Evolutionary conservation across 768 basidiomycete species (phyloP).

Genomic region (Albatrellus ellisii): DNA sequence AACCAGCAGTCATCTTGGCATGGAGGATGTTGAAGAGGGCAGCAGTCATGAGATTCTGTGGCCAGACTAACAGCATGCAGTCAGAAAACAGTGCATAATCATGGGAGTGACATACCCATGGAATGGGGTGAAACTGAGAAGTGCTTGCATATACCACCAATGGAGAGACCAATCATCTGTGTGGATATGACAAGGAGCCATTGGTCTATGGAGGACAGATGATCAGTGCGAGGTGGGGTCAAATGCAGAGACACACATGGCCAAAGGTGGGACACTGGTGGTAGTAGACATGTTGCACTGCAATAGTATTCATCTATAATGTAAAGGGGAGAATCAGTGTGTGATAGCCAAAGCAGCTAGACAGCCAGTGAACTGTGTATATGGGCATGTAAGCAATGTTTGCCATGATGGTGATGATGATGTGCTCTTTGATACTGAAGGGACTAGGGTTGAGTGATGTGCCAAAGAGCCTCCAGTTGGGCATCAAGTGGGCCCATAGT

Average conservation of each 20-base stretch:
- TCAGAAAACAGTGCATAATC: no score
- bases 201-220: not conserved
- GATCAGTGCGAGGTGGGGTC: not conserved
- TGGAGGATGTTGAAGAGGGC: conserved; percentile 67
- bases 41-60: conserved; percentile 33
- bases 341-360: no score
- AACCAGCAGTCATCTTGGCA: conserved; percentile 47
- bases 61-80: conserved; percentile 17
- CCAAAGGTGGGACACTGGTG: conserved; percentile 24
- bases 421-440: conserved; percentile 71
- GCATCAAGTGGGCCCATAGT: conserved; percentile 47
- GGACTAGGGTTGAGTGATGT: conserved; percentile 56
- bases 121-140: conserved; percentile 50
- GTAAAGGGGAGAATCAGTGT: no score
- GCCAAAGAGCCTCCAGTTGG: conserved; percentile 39
- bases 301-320: conserved; percentile 30
- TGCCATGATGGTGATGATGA: conserved; percentile 62
- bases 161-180: conserved; percentile 65
- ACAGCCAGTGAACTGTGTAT: no score
- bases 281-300: conserved; percentile 32
- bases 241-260: conserved; percentile 21
- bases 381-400: conserved; percentile 47
- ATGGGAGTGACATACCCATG: conserved; percentile 26
- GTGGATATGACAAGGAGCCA: conserved; percentile 68
- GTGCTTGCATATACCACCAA: conserved; percentile 58